Evolutionary conservation across 1,284 basidiomycete species (phyloP).

Genomic region (Trichosporon sp.): DNA sequence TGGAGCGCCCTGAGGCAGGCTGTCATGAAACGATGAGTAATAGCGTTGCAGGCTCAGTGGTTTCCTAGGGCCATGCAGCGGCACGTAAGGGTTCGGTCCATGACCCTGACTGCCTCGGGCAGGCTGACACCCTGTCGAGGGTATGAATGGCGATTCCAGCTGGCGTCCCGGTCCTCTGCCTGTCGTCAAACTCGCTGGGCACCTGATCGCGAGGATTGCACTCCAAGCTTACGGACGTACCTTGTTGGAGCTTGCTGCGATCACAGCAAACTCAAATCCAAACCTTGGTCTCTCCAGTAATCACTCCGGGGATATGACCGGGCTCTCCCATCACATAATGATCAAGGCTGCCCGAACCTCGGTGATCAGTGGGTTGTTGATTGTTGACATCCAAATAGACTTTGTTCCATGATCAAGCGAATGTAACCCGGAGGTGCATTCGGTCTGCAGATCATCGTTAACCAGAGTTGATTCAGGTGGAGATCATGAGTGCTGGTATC

Average conservation of each 20-base stretch:
- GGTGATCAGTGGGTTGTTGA: neutral
- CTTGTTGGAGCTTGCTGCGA: conserved; percentile 5
- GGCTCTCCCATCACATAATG: neutral
- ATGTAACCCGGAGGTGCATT: neutral
- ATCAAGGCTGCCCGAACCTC: neutral
- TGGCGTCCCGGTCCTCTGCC: neutral
- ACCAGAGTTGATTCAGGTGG: too few species aligned
- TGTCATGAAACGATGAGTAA: neutral
- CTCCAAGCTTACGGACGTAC: neutral
- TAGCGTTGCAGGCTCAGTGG: neutral
- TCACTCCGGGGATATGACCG: neutral
- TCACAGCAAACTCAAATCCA: conserved; percentile 8
- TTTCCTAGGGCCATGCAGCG: conserved; percentile 9
- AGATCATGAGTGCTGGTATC: neutral
- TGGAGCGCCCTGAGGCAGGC: neutral
- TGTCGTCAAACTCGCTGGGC: neutral
- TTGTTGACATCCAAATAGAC: conserved; percentile 1
- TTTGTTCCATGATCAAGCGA: neutral
- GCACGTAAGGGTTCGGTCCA: neutral
- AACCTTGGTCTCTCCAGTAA: neutral
- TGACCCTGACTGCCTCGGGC: neutral
- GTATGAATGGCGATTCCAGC: neutral
- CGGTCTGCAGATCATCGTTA: neutral
- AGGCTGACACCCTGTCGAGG: neutral
- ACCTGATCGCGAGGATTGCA: neutral